Evolutionary conservation across 345 rosid genomes (phyloP).

Genomic region (Ceriops tagal): DNA sequence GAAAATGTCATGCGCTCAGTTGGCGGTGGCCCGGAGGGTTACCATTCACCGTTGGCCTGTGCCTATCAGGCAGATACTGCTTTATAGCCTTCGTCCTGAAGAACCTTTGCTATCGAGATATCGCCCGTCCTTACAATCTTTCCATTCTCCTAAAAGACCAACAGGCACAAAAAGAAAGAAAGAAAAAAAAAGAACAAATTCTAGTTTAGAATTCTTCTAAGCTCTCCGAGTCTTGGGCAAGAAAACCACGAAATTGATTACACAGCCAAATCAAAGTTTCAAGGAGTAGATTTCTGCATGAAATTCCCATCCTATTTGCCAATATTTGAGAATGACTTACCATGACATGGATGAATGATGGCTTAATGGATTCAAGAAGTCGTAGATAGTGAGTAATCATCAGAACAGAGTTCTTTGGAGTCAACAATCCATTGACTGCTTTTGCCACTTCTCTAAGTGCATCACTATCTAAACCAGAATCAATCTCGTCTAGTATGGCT

Average conservation of each 20-base stretch:
- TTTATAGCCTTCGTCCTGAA: conserved; percentile 85
- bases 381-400: conserved; percentile 92
- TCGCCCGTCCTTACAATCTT: conserved; percentile 86
- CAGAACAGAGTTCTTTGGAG: conserved; percentile 74
- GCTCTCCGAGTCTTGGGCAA: neutral
- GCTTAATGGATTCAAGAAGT: conserved; percentile 74
- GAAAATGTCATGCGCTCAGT: too few species aligned
- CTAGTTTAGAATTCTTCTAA: neutral
- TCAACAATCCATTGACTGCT: conserved; percentile 87
- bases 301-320: neutral
- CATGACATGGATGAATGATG: conserved; percentile 78
- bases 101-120: conserved; percentile 55
- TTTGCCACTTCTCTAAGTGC: conserved; percentile 89
- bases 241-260: neutral
- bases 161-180: conserved; percentile 1
- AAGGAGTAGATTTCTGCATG: neutral
- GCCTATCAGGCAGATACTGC: conserved; percentile 47
- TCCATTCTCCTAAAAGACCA: conserved; percentile 64
- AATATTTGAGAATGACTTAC: conserved; percentile 39
- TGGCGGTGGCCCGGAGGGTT: neutral
- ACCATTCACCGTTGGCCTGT: conserved; percentile 5
- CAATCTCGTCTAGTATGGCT: conserved; percentile 93
- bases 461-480: conserved; percentile 94
- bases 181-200: neutral
- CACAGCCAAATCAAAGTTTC: neutral